Conservation (phyloP, 1,139 yeast species). For the Keqinozyma sinolaborantium region DNA sequence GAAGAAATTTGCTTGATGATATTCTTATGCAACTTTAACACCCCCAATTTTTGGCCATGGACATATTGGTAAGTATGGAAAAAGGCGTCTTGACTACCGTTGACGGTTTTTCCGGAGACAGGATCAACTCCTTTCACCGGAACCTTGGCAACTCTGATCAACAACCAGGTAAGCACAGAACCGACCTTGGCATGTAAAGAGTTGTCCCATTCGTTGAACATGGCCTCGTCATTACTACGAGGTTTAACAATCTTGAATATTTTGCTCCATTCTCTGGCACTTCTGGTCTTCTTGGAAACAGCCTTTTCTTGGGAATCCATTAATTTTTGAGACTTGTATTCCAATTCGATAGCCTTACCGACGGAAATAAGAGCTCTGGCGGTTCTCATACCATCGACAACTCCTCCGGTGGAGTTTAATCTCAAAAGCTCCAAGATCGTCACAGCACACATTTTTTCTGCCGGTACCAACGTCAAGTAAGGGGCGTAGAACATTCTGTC, state of each 20-base stretch:
- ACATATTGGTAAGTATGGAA: constrained; percentile 82
- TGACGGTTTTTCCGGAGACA: constrained; percentile 58
- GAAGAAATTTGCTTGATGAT: constrained; percentile 66
- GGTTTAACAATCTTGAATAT: constrained; percentile 28
- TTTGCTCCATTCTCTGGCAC: constrained; percentile 40
- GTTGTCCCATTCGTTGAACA: constrained; percentile 37
- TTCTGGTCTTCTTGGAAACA: constrained; percentile 29
- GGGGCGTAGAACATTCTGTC: constrained; percentile 76
- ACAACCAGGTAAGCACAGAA: constrained; percentile 67
- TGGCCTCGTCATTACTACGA: constrained; percentile 10
- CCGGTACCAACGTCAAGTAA: constrained; percentile 62
- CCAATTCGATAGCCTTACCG: constrained; percentile 82
- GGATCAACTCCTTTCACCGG: constrained; percentile 79
- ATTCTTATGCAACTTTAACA: constrained; percentile 70
- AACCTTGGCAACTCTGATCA: constrained; percentile 80
- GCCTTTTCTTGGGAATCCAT: constrained; percentile 56
- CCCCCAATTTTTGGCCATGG: constrained; percentile 78
- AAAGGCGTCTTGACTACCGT: constrained; percentile 85
- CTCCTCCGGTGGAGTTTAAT: constrained; percentile 71
- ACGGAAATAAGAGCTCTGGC: constrained; percentile 79
- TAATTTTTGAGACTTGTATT: constrained; percentile 67
- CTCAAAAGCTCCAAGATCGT: constrained; percentile 80
- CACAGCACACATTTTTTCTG: constrained; percentile 80
- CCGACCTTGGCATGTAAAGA: constrained; percentile 78
- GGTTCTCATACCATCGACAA: constrained; percentile 80